These are phyloP conservation scores for Penicillium soppii DNA, from an alignment of 495 filamentous ascomycete species.

Conservation along the genomic window DNA sequence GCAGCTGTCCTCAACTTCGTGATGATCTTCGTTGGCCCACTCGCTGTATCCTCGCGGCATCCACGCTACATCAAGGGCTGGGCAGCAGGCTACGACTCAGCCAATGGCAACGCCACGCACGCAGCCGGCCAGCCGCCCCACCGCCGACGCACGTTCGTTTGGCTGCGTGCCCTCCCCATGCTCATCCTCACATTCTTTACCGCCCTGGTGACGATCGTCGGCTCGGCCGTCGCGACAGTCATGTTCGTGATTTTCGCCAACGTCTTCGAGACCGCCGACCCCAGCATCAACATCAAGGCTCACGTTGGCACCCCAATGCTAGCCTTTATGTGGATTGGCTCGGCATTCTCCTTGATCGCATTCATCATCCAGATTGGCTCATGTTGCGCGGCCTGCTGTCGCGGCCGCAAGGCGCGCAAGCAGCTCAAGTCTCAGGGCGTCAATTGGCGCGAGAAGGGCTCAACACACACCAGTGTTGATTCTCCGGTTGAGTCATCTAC, in stretches of 20 bases:
- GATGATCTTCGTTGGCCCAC: constrained; percentile 61
- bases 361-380: constrained; percentile 70
- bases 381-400: constrained; percentile 59
- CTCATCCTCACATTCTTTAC: constrained; percentile 59
- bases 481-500: not conserved
- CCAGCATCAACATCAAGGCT: constrained; percentile 72
- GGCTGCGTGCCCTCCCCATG: constrained; percentile 51
- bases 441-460: constrained; percentile 20
- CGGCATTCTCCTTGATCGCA: constrained; percentile 61
- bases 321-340: constrained; percentile 85
- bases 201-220: constrained; percentile 66
- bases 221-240: constrained; percentile 71
- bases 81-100: constrained; percentile 7
- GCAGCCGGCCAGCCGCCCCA: constrained; percentile 25
- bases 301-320: constrained; percentile 73
- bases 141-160: constrained; percentile 47
- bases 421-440: constrained; percentile 30
- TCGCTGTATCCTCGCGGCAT: constrained; percentile 55
- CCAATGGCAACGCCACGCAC: constrained; percentile 19
- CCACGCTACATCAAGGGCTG: constrained; percentile 37
- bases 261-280: constrained; percentile 59
- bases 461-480: not conserved
- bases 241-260: constrained; percentile 78
- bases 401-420: constrained; percentile 43
- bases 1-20: constrained; percentile 65